These are phyloP conservation scores for Ocimum tenuiflorum DNA, from an alignment of 257 asterid species.

Conservation along the genomic window DNA sequence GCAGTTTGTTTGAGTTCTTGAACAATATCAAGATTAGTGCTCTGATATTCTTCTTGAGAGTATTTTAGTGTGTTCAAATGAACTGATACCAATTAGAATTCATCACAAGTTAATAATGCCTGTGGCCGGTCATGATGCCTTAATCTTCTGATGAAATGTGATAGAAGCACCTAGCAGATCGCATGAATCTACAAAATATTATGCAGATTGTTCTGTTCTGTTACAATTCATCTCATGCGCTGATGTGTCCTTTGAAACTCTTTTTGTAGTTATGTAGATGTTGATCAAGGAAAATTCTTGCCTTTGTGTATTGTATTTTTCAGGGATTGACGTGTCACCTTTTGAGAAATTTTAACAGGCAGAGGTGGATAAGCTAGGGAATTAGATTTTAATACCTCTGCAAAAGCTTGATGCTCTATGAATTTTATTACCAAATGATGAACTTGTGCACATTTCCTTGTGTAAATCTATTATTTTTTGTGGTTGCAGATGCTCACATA, in stretches of 20 bases:
- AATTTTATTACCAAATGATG: neutral
- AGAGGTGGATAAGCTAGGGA: no score
- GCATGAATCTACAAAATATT: neutral
- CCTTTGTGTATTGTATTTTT: neutral
- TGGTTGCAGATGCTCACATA: conserved; percentile 79
- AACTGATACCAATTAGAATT: neutral
- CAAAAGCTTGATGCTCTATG: neutral
- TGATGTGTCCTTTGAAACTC: neutral
- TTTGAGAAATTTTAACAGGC: no score
- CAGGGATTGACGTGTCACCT: no score
- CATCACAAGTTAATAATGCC: neutral
- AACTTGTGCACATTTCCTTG: neutral
- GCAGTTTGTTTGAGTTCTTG: neutral
- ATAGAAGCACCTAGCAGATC: neutral
- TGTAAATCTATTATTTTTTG: neutral
- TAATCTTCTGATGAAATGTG: neutral
- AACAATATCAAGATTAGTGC: neutral
- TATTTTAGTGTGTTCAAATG: neutral
- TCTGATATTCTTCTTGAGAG: neutral
- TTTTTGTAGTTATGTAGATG: neutral
- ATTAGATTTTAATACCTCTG: neutral
- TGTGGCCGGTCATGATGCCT: neutral
- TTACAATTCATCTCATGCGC: neutral
- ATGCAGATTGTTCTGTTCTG: neutral
- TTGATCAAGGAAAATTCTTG: neutral